Percentiles rank a stretch among this genome's conserved stretches.
These are phyloP conservation scores for Choricystis sp. DNA, from an alignment of 139 green algal species.

Conservation along the genomic window DNA sequence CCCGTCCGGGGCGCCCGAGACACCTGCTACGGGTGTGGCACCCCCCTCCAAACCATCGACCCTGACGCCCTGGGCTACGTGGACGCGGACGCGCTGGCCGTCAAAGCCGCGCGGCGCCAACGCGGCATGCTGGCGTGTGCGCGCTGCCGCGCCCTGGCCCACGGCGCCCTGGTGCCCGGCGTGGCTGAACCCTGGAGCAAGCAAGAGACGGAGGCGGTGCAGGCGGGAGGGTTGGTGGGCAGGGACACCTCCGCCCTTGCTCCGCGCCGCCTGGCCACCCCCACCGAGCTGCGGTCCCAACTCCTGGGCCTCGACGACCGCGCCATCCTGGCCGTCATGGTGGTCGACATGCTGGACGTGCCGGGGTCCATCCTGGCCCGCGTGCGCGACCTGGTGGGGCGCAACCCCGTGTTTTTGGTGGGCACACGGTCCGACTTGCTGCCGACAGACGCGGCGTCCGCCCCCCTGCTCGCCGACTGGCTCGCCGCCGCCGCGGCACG, in stretches of 20 bases:
- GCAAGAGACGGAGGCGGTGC: neutral
- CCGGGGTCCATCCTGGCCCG: slow-evolving; percentile 45
- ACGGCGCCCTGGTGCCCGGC: slow-evolving; percentile 67
- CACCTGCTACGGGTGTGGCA: slow-evolving; percentile 69
- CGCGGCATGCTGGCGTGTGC: slow-evolving; percentile 40
- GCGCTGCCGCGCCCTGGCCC: slow-evolving; percentile 59
- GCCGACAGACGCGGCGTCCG: slow-evolving; percentile 30
- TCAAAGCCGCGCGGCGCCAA: slow-evolving; percentile 37
- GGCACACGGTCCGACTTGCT: slow-evolving; percentile 90
- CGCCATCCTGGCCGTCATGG: slow-evolving; percentile 50
- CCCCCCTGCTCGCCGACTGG: slow-evolving; percentile 49
- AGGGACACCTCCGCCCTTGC: slow-evolving; percentile 13
- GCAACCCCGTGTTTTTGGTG: slow-evolving; percentile 84
- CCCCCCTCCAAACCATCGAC: slow-evolving; percentile 34
- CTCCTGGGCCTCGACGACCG: slow-evolving; percentile 27
- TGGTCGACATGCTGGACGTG: slow-evolving; percentile 82
- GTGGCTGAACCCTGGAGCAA: slow-evolving; percentile 45
- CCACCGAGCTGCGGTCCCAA: slow-evolving; percentile 44
- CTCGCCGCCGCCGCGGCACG: slow-evolving; percentile 7
- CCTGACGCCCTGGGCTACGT: slow-evolving; percentile 43
- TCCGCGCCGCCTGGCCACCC: slow-evolving; percentile 31
- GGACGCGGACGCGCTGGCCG: slow-evolving; percentile 30
- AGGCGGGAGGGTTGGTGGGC: slow-evolving; percentile 11
- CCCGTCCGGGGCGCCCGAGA: no score
- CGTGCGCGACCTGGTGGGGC: slow-evolving; percentile 72